phyloP scores from a whole-genome alignment of 257 asterid species.

The Fraxinus excelsior region DNA sequence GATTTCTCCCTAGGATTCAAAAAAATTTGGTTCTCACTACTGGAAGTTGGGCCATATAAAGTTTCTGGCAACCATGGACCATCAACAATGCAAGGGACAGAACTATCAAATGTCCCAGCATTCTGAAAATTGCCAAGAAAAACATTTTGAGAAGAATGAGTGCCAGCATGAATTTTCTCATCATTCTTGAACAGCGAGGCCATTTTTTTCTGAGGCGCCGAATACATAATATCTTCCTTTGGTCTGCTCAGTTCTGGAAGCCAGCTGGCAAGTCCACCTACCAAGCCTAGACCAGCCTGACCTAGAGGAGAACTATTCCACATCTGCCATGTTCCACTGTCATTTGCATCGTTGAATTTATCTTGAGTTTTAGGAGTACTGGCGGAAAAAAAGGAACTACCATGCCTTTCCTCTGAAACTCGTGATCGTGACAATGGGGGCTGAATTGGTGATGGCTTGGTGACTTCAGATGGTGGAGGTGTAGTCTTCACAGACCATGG shows the following conservation, averaged over 20 bases:
- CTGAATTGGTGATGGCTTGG: constrained; percentile 83
- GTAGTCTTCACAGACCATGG: constrained; percentile 50
- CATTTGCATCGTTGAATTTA: constrained; percentile 45
- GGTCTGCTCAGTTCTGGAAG: constrained; percentile 57
- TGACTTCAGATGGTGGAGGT: constrained; percentile 56
- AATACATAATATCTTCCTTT: constrained; percentile 17
- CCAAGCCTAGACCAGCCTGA: constrained; percentile 76
- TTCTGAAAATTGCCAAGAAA: constrained; percentile 32
- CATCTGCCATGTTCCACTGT: constrained; percentile 11
- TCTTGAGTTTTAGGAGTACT: constrained; percentile 27
- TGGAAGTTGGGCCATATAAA: constrained; percentile 1
- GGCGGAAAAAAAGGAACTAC: constrained; percentile 39
- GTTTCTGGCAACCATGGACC: constrained; percentile 65
- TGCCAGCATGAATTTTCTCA: constrained; percentile 51
- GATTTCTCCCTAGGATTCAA: constrained; percentile 57
- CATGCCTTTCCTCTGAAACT: constrained; percentile 62
- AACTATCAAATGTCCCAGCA: constrained; percentile 52
- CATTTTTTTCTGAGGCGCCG: constrained; percentile 76
- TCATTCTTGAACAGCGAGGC: constrained; percentile 88
- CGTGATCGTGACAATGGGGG: constrained; percentile 83
- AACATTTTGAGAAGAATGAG: constrained; percentile 54
- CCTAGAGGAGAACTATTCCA: constrained; percentile 76
- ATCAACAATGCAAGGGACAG: constrained; percentile 54
- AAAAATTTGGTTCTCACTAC: constrained; percentile 10
- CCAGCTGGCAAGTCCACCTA: constrained; percentile 75